Evolutionary conservation across 768 basidiomycete species (phyloP).

Genomic region (Suillus subalutaceus): DNA sequence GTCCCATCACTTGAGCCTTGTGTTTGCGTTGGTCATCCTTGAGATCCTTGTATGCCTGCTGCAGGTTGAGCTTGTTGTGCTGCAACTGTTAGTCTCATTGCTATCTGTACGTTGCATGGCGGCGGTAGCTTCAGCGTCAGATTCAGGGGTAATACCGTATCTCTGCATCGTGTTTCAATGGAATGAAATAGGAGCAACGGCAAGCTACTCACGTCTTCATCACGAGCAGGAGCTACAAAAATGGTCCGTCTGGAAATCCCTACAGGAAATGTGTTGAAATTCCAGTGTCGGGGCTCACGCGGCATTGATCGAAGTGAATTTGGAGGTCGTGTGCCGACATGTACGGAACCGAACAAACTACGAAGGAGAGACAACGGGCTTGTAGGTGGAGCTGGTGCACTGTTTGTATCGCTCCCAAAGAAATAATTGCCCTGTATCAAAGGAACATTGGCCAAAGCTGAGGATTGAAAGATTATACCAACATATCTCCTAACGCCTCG

Average conservation of each 20-base stretch:
- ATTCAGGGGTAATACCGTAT: too few species aligned
- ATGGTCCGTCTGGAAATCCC: neutral
- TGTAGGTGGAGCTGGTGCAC: neutral
- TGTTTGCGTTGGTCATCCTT: too few species aligned
- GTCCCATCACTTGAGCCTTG: neutral
- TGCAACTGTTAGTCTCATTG: too few species aligned
- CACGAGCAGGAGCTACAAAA: neutral
- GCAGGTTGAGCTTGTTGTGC: too few species aligned
- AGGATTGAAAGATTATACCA: neutral
- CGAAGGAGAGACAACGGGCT: neutral
- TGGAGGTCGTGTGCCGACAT: neutral
- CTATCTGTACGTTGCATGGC: too few species aligned
- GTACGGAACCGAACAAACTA: neutral
- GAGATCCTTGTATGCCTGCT: too few species aligned
- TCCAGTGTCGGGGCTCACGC: neutral
- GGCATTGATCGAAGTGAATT: neutral
- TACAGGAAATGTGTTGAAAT: neutral
- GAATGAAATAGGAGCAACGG: too few species aligned
- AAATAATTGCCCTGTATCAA: neutral
- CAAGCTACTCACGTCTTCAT: neutral
- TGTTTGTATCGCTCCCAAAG: neutral
- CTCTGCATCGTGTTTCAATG: too few species aligned
- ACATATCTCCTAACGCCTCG: slow-evolving; percentile 5
- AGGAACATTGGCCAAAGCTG: neutral
- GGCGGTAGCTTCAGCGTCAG: too few species aligned